Conservation (phyloP, 805 yeast genomes). For the Torulaspora franciscae region DNA sequence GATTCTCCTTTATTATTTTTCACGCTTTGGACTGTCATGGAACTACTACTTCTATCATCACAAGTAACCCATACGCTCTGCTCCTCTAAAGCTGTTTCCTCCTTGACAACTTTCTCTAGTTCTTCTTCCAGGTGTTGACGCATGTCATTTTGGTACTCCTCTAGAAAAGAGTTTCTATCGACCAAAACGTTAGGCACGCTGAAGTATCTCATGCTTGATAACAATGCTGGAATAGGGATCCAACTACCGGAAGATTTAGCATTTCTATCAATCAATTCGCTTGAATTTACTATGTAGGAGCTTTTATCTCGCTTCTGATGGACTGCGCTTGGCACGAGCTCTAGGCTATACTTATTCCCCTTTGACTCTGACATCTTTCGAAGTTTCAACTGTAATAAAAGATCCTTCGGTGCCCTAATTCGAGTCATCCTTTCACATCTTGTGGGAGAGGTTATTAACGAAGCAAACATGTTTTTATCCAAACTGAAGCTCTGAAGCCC, state of each 20-base stretch:
- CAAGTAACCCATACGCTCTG: constrained; percentile 12
- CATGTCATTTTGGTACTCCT: constrained; percentile 1
- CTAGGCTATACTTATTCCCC: constrained; percentile 10
- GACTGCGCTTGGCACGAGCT: constrained; percentile 9
- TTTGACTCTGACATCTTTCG: constrained; percentile 14
- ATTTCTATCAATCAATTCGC: constrained; percentile 1
- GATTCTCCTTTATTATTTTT: not conserved
- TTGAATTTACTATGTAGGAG: constrained; percentile 26
- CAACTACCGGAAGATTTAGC: constrained; percentile 9
- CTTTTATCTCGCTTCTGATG: constrained; percentile 14
- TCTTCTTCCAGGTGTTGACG: not conserved
- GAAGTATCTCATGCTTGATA: constrained; percentile 10
- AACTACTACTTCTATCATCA: not conserved
- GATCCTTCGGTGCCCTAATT: constrained; percentile 38
- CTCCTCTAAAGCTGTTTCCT: not conserved
- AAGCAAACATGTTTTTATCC: constrained; percentile 38
- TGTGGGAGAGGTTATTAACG: constrained; percentile 40
- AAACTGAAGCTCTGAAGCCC: constrained; percentile 17
- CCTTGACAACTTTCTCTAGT: not conserved
- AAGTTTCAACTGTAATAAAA: constrained; percentile 36
- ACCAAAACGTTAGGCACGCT: constrained; percentile 9
- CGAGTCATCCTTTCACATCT: constrained; percentile 40
- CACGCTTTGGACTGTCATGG: constrained; percentile 4
- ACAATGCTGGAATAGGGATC: constrained; percentile 16
- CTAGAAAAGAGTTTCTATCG: constrained; percentile 3